Evolutionary conservation across 1,139 yeast genomes (phyloP), one percentile per base, ranked within the genome.

Genomic region (Protomyces macrosporus): DNA sequence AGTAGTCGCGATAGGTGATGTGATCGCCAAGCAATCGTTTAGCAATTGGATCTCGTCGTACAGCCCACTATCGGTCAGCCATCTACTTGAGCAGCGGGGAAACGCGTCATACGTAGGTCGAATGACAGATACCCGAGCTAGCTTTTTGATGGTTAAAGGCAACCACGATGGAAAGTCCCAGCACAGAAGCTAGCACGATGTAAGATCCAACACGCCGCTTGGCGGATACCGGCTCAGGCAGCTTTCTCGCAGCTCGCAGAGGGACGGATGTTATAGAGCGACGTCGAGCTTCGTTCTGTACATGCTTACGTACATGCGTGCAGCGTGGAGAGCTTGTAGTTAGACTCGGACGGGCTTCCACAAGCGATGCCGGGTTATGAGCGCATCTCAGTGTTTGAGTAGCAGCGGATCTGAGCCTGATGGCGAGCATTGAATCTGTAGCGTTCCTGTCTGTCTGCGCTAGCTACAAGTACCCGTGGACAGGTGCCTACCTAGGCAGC

Each of bases 1-100:
- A 75, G 59, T 82, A 79, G 45, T 81, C 80, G 37, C 81, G 79
- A 73, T 87, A 90, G 52, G 84, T 84, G 68, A 93, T 88, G 69
- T 87, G 85, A 57, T 81, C 82, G 14, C 98, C 98, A 55, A 93
- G 77, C 2, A 78, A 73, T 23, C 81, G 82, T 55, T 82, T 78
- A n/a, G 90, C 93, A 55, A 77, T 70, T n/a, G 81, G 79, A 2
- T 95, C 86, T 72, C 97, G 81, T 72, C 98, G 83, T 70, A 93
- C 77, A 67, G 89, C 87, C 74, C 90, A 90, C 73, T 58, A 23
- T 39, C 9, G 2, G 9, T 12, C 23, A 12, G 42, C 34, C 9
- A 14, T 23, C 10, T 32, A 32, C 36, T 2, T 2, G 32, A 32
- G 33, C 53, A 50, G 12, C 3, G 2, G 9, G 3, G 16, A 34